phyloP scores from a whole-genome alignment of 1,284 basidiomycete species.

The Cutaneotrichosporon sp. region DNA sequence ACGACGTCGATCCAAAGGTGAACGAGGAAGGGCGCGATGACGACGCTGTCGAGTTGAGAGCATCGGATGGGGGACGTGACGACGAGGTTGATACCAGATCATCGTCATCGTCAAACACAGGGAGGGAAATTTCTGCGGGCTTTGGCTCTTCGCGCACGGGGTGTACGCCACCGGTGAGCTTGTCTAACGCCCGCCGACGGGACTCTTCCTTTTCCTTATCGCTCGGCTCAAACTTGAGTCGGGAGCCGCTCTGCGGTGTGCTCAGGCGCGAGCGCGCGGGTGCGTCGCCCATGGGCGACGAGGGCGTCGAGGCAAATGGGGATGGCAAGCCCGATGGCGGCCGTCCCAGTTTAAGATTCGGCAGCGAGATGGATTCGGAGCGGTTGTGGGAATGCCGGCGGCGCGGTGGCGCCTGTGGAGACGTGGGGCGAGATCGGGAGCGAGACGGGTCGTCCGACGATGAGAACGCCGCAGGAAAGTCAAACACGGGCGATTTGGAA shows the following conservation, averaged over 20 bases:
- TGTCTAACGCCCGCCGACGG: slow-evolving; percentile 39
- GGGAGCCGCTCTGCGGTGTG: slow-evolving; percentile 7
- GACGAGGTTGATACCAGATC: slow-evolving; percentile 23
- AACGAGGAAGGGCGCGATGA: slow-evolving; percentile 33
- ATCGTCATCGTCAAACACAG: slow-evolving; percentile 42
- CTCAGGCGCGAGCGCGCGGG: slow-evolving; percentile 10
- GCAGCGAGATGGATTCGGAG: slow-evolving; percentile 43
- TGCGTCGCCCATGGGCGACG: slow-evolving; percentile 24
- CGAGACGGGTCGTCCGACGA: neutral
- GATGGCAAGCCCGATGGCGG: slow-evolving; percentile 33
- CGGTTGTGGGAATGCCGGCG: slow-evolving; percentile 44
- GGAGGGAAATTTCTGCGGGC: slow-evolving; percentile 32
- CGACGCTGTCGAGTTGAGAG: slow-evolving; percentile 21
- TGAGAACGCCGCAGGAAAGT: no score
- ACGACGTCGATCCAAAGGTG: slow-evolving; percentile 14
- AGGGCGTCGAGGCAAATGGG: slow-evolving; percentile 32
- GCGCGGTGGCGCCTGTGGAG: slow-evolving; percentile 3
- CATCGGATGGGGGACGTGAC: slow-evolving; percentile 33
- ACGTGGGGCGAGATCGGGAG: slow-evolving; percentile 19
- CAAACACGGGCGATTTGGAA: no score
- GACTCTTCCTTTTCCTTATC: slow-evolving; percentile 43
- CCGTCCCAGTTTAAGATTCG: slow-evolving; percentile 38
- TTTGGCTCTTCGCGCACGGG: slow-evolving; percentile 5
- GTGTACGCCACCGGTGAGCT: slow-evolving; percentile 32
- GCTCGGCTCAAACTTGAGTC: slow-evolving; percentile 43